These are phyloP conservation scores for Cryptosporidium andersoni DNA, from an alignment of 169 alveolate genomes.

Conservation along the genomic window DNA sequence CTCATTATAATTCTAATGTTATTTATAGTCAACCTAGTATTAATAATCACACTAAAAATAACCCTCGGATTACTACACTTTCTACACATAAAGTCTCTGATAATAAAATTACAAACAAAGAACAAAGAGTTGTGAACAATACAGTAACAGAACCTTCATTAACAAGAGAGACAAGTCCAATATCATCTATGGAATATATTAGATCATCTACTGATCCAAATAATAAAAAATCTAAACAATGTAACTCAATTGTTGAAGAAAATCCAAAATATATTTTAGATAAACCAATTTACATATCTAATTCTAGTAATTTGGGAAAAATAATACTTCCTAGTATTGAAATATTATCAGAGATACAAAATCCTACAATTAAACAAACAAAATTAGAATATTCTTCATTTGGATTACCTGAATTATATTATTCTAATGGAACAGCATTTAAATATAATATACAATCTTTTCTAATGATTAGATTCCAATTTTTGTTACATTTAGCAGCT, in stretches of 20 bases:
- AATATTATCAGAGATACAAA: conserved; percentile 9
- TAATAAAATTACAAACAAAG: no score
- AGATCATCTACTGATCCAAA: not conserved
- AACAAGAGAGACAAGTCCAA: not conserved
- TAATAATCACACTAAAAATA: no score
- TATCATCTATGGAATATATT: not conserved
- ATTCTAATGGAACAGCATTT: not conserved
- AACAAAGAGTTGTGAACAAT: not conserved
- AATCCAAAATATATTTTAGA: no score
- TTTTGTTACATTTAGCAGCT: conserved; percentile 63
- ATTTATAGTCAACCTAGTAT: no score
- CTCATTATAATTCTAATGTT: no score
- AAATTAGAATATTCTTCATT: not conserved
- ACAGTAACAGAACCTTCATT: not conserved
- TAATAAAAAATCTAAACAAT: not conserved
- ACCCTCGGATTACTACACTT: no score
- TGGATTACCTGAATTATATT: not conserved
- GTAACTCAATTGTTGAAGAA: not conserved
- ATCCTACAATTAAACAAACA: not conserved
- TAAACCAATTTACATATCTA: no score
- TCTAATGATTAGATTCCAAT: conserved; percentile 26
- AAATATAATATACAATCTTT: conserved; percentile 10
- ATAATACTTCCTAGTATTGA: conserved; percentile 30
- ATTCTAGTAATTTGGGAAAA: not conserved
- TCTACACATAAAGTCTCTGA: no score